Percentiles rank a stretch among this genome's conserved stretches.
These are phyloP conservation scores for Protomyces inundatus DNA, from an alignment of 1,139 yeast genomes.

Conservation along the genomic window DNA sequence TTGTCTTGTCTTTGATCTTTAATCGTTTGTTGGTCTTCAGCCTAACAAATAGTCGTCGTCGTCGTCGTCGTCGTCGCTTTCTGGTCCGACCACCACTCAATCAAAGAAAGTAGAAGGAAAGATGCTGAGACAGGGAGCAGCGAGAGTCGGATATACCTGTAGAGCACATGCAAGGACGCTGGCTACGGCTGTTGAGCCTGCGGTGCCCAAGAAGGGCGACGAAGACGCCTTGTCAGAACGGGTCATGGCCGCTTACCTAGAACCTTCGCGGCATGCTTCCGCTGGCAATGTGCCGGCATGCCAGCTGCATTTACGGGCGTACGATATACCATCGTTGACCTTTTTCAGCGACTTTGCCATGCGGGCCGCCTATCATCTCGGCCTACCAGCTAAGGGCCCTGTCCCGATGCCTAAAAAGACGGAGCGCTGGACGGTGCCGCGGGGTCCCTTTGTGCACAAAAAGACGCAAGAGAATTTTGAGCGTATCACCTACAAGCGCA, in stretches of 20 bases:
- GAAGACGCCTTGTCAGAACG: slow-evolving; percentile 54
- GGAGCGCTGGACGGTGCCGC: slow-evolving; percentile 89
- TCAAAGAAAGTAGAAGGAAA: too few relatives aligned
- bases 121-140: too few relatives aligned
- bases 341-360: slow-evolving; percentile 79
- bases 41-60: too few relatives aligned
- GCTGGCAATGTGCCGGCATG: slow-evolving; percentile 64
- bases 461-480: slow-evolving; percentile 92
- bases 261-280: slow-evolving; percentile 66
- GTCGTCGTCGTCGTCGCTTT: too few relatives aligned
- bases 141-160: too few relatives aligned
- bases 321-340: slow-evolving; percentile 62
- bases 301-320: slow-evolving; percentile 66
- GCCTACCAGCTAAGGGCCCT: slow-evolving; percentile 73
- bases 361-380: slow-evolving; percentile 84
- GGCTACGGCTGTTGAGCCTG: background rate
- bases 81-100: too few relatives aligned
- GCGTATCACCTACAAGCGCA: slow-evolving; percentile 73
- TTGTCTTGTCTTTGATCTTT: too few relatives aligned
- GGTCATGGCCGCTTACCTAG: slow-evolving; percentile 74
- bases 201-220: background rate
- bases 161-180: background rate
- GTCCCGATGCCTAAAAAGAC: slow-evolving; percentile 63
- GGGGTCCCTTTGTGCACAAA: slow-evolving; percentile 91
- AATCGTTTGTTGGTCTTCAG: too few relatives aligned